These are phyloP conservation scores for Fusarium sp. DNA, from an alignment of 2,329 filamentous ascomycete genomes.

Conservation along the genomic window DNA sequence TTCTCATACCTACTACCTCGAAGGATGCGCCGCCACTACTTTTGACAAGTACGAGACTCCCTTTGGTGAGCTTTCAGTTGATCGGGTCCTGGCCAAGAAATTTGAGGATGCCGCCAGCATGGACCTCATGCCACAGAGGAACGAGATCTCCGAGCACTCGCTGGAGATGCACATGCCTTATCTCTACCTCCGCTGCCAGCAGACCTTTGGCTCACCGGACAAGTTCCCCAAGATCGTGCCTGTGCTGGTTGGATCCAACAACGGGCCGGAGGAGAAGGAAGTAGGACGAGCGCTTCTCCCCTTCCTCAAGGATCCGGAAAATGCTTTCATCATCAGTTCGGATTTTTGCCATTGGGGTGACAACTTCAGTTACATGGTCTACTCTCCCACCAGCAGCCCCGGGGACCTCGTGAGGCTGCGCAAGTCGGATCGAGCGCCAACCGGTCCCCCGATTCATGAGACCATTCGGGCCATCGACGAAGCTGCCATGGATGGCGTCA, in stretches of 20 bases:
- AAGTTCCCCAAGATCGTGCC: conserved; percentile 83
- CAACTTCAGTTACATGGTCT: conserved; percentile 84
- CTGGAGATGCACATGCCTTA: conserved; percentile 98
- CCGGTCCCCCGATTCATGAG: conserved; percentile 75
- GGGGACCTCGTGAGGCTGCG: conserved; percentile 55
- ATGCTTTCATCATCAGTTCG: conserved; percentile 89
- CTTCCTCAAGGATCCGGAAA: conserved; percentile 80
- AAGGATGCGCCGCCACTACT: conserved; percentile 79
- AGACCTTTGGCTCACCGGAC: conserved; percentile 61
- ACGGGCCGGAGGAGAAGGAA: conserved; percentile 71
- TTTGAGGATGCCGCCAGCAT: not conserved
- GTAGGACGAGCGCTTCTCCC: conserved; percentile 80
- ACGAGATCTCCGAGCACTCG: conserved; percentile 68
- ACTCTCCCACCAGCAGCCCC: conserved; percentile 61
- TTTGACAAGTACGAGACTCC: conserved; percentile 80
- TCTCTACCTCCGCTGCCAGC: conserved; percentile 80
- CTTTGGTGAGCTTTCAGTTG: conserved; percentile 62
- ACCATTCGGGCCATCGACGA: conserved; percentile 85
- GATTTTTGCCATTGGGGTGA: conserved; percentile 98
- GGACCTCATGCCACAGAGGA: not conserved
- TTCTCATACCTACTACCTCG: conserved; percentile 87
- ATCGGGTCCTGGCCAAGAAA: not conserved
- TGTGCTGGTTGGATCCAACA: conserved; percentile 84
- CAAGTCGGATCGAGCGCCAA: conserved; percentile 49
- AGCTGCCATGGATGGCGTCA: conserved; percentile 85